A percentile compares a stretch with the other conserved stretches of the same genome.
These are phyloP conservation scores for Puccinia hordei DNA, from an alignment of 1,284 basidiomycete species.

Conservation along the genomic window DNA sequence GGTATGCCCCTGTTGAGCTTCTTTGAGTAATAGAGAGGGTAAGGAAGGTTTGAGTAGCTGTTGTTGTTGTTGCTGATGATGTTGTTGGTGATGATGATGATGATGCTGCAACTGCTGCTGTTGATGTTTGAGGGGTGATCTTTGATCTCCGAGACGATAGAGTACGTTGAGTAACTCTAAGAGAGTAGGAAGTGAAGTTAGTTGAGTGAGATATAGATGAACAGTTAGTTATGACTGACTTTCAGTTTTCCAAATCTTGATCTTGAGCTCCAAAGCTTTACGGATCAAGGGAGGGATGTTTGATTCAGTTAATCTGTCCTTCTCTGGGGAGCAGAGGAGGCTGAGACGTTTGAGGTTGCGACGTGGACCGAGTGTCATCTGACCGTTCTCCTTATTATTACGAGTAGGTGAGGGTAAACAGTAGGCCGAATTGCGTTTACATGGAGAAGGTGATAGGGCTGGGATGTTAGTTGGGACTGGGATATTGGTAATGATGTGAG, in stretches of 20 bases:
- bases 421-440: slow-evolving; percentile 54
- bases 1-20: slow-evolving; percentile 79
- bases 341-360: slow-evolving; percentile 21
- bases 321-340: background rate
- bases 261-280: slow-evolving; percentile 75
- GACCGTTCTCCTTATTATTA: slow-evolving; percentile 69
- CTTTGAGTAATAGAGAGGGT: slow-evolving; percentile 74
- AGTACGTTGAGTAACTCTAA: slow-evolving; percentile 60
- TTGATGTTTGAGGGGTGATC: slow-evolving; percentile 33
- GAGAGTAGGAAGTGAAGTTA: background rate
- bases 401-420: slow-evolving; percentile 54
- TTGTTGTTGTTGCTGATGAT: slow-evolving; percentile 4
- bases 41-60: slow-evolving; percentile 54
- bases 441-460: slow-evolving; percentile 56
- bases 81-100: slow-evolving; percentile 28
- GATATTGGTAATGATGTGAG: slow-evolving; percentile 79
- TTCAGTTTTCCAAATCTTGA: slow-evolving; percentile 84
- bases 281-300: slow-evolving; percentile 67
- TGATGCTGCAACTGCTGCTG: background rate
- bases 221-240: slow-evolving; percentile 64
- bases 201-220: background rate
- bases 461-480: slow-evolving; percentile 58
- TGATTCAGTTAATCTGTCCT: background rate
- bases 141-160: slow-evolving; percentile 54
- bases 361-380: slow-evolving; percentile 8